Base-by-base conservation (phyloP, 495 filamentous ascomycete species). In the Peziza echinospora region DNA sequence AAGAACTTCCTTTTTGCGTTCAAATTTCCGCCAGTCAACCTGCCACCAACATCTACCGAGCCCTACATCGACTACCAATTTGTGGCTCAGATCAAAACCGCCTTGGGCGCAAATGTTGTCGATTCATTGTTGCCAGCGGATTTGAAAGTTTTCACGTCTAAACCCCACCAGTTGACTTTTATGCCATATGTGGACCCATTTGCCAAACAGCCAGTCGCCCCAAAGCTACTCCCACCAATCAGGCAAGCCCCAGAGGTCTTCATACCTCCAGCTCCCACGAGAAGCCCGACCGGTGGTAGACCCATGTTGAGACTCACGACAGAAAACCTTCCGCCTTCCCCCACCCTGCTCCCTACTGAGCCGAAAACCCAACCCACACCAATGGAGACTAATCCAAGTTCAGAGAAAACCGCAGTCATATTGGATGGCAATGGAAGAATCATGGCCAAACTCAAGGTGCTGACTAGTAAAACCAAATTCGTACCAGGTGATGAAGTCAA, bases 301-400 rank as follows among this genome's bases (percentile, higher is more conserved):
- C 56, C 56, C 25, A 59, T 55, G 45, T 44, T 59, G 41, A 59
- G 56, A 6, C 46, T 59, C 26, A 59, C 56, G 24, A 59, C 56
- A n/a, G 56, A 49, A 41, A 56, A 59, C 41, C 47, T 59, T 19
- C 49, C 49, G 7, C 16, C 17, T 11, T 45, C 44, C 3, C 49
- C 49, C 42, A 47, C 56, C 24, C 52, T 52, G 13, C 41, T 45
- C 3, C 49, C 49, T 44, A 47, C 56, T 26, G 51, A 49, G 13
- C 56, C 56, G 40, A 46, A 59, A 3, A 55, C 52, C 42, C 56
- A 59, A 43, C 52, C 44, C 28, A 37, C 53, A 17, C 53, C 52
- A 5, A 43, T 23, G 17, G 22, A 46, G 16, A 37, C 46, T 24
- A 48, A 60, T 41, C 51, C 56, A 2, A 44, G 56, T 10, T 44